Evolutionary conservation across 495 filamentous ascomycete genomes (phyloP), one percentile per base, ranked within the genome.

Genomic region (Achaetomiella virescens): DNA sequence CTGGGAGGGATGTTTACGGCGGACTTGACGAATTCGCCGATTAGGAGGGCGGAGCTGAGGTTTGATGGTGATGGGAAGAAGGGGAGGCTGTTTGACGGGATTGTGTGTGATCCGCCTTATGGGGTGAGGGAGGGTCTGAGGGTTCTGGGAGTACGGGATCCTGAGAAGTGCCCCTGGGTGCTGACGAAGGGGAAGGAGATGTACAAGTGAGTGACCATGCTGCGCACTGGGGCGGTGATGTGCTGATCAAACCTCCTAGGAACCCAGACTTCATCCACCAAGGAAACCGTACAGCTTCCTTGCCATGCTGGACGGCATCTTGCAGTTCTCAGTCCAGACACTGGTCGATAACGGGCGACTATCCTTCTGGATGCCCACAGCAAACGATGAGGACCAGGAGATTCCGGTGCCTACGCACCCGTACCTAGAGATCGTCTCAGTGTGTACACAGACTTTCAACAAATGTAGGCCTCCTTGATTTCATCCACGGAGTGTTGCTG

Each of bases 61-160:
- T 29, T 17, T 4, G 46, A 52, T 6, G 57, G 56, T 4, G 52
- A 68, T 36, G 68, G 66, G 6, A 48, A 49, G 0, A 68, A 43
- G 18, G 73, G 74, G 17, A 74, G 80, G 37, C 78, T 87, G 48
- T 81, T 97, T 36, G 91, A 99, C 72, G 90, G 86, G 2, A 92
- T 99, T 56, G 71, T 97, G n/a, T 97, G 93, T 60, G 93, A 99
- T 70, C 93, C 93, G 15, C 93, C 93, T 0, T 99, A 99, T 65
- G 93, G 93, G n/a, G 89, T 99, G 15, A 81, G 93, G 11, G 93
- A 99, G 63, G 93, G 93, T 0, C 71, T 97, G 48, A 86, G 85
- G 63, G 91, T 97, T 3, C 73, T 99, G 15, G 93, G 93, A 2
- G 81, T 77, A 24, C 81, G 84, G 59, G 84, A 91, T 64, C 75